A percentile compares a stretch with the other conserved stretches of the same genome.
Evolutionary conservation across 306 rosid genomes (phyloP).

Genomic region (Leucaena leucocephala): DNA sequence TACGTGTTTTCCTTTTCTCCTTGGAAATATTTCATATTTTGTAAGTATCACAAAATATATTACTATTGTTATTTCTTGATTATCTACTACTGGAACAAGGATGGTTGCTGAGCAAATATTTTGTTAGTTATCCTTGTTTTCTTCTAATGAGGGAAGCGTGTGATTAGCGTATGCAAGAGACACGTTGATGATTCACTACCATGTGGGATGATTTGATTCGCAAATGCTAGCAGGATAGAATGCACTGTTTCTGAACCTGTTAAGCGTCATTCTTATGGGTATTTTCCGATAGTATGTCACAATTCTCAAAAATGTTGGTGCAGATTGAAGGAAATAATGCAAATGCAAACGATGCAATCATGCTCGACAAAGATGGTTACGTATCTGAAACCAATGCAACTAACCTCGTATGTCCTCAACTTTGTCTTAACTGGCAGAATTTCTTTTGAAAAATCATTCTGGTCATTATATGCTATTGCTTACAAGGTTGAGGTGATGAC

Average conservation of each 20-base stretch:
- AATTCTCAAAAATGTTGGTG: conserved; percentile 34
- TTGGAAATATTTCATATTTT: not conserved
- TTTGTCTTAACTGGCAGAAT: conserved; percentile 22
- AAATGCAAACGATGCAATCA: conserved; percentile 78
- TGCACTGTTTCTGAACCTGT: conserved; percentile 12
- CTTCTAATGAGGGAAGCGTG: not conserved
- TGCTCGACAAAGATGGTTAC: conserved; percentile 88
- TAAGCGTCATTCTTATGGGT: conserved; percentile 2
- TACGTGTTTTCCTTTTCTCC: conserved; percentile 36
- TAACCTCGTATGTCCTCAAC: conserved; percentile 66
- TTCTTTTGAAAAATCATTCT: not conserved
- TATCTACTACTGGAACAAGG: not conserved
- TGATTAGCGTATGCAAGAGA: conserved; percentile 15
- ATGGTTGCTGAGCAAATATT: conserved; percentile 12
- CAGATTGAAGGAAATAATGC: conserved; percentile 94
- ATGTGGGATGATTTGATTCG: conserved; percentile 4
- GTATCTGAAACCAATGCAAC: conserved; percentile 91
- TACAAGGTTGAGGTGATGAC: conserved; percentile 19
- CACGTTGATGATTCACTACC: not conserved
- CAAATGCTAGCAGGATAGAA: conserved; percentile 13
- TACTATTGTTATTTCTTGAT: conserved; percentile 11
- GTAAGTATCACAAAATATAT: conserved; percentile 3
- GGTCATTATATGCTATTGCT: conserved; percentile 22
- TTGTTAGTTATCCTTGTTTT: conserved; percentile 15
- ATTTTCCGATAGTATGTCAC: conserved; percentile 22